These are phyloP conservation scores for Noccaea bulbosa DNA, from an alignment of 345 rosid genomes.

Conservation along the genomic window DNA sequence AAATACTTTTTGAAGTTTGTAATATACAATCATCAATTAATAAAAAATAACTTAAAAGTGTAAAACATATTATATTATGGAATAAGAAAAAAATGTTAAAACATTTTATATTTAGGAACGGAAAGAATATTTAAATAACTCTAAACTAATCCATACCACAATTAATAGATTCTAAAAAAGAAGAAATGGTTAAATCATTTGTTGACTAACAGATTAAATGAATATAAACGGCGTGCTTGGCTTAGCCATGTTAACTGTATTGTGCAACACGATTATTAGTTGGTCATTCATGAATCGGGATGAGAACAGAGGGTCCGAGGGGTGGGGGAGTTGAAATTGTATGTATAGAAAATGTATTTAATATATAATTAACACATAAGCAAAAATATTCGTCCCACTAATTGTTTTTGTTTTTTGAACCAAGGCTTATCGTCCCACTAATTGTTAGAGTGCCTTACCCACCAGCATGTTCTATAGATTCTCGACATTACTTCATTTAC, in stretches of 20 bases:
- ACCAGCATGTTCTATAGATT: constrained; percentile 38
- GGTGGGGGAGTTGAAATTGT: constrained; percentile 3
- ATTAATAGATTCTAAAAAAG: neutral
- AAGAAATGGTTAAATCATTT: constrained; percentile 2
- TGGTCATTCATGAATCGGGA: constrained; percentile 34
- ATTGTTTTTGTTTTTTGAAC: too few relatives aligned
- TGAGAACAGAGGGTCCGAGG: neutral
- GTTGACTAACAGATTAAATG: constrained; percentile 20
- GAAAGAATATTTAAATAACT: too few relatives aligned
- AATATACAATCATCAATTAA: too few relatives aligned
- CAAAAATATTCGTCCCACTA: constrained; percentile 19
- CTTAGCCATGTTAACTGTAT: constrained; percentile 22
- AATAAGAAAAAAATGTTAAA: too few relatives aligned
- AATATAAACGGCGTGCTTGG: constrained; percentile 18
- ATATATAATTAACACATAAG: neutral
- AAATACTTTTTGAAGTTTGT: too few relatives aligned
- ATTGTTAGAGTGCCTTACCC: constrained; percentile 37
- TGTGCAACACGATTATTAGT: constrained; percentile 6
- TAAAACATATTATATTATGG: too few relatives aligned
- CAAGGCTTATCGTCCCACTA: constrained; percentile 24
- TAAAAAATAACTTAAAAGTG: too few relatives aligned
- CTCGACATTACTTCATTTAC: constrained; percentile 25
- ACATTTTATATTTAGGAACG: too few relatives aligned
- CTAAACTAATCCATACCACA: neutral
- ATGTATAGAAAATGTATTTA: neutral